Conservation (phyloP, 768 basidiomycete genomes). For the Suillus placidus region DNA sequence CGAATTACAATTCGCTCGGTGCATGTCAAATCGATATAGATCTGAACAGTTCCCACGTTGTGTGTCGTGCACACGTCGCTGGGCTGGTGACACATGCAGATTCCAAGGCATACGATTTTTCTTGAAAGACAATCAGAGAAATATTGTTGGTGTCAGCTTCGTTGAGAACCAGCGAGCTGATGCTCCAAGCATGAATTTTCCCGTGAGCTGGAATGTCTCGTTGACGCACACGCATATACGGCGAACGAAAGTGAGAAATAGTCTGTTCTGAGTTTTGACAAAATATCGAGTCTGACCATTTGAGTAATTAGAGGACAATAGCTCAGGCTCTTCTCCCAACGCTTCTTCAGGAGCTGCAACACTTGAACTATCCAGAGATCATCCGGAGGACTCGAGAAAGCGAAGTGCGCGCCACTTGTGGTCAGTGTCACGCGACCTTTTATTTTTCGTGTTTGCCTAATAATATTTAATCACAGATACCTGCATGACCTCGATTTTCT, state of each 20-base stretch:
- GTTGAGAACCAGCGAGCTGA: constrained; percentile 63
- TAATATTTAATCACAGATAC: constrained; percentile 59
- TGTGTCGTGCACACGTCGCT: constrained; percentile 81
- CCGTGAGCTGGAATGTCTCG: constrained; percentile 65
- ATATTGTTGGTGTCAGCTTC: constrained; percentile 70
- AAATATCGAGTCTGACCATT: constrained; percentile 18
- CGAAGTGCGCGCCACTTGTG: constrained; percentile 84
- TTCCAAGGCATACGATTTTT: constrained; percentile 86
- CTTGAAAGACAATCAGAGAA: constrained; percentile 59
- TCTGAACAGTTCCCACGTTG: constrained; percentile 76
- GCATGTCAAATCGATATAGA: constrained; percentile 83
- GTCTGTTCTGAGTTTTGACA: neutral
- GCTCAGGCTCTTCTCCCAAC: constrained; percentile 70
- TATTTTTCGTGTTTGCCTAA: constrained; percentile 12
- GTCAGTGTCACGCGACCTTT: constrained; percentile 43
- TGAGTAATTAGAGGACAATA: constrained; percentile 55
- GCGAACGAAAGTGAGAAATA: constrained; percentile 58
- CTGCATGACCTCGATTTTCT: constrained; percentile 92
- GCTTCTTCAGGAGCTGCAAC: constrained; percentile 63
- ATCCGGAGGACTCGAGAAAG: constrained; percentile 77
- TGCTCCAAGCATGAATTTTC: constrained; percentile 61
- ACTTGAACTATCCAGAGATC: constrained; percentile 57
- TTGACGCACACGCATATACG: constrained; percentile 53
- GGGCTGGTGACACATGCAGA: constrained; percentile 86
- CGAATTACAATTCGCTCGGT: constrained; percentile 77